Evolutionary conservation across 1,284 basidiomycete species (phyloP), one percentile per base, ranked within the genome.

Genomic region (Abortiporus biennis): DNA sequence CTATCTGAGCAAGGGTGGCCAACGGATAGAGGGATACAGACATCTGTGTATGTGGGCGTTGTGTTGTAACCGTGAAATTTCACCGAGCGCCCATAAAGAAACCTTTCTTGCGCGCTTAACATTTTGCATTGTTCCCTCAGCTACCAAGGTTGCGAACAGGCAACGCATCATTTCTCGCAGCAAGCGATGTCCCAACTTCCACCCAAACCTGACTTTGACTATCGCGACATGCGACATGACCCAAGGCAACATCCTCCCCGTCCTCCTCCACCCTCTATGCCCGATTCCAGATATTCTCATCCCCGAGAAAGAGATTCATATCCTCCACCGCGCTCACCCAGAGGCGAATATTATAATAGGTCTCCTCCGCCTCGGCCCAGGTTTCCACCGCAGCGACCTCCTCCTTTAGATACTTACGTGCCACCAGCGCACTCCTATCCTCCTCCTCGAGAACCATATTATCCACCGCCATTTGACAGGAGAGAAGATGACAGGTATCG

Each of bases 1-100:
- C 68, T 37, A 93, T 78, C 59, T 97, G 93, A 2, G 73, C 63
- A 8, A 85, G 68, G 1, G 88, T 85, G 1, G 93, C 94, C 33
- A 98, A 72, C 6, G 93, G 89, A 56, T 93, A 88, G 40, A 92
- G 72, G 33, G 77, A 67, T 29, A 76, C 69, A 13, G 78, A 64
- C 73, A 78, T 72, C 6, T 25, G 3, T 11, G 23, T n/a, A n/a
- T n/a, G n/a, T n/a, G n/a, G n/a, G n/a, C n/a, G n/a, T n/a, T n/a
- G n/a, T n/a, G n/a, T n/a, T n/a, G n/a, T n/a, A n/a, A n/a, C n/a
- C n/a, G n/a, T n/a, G n/a, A n/a, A n/a, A n/a, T n/a, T n/a, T n/a
- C n/a, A n/a, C n/a, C n/a, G n/a, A n/a, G n/a, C n/a, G n/a, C n/a
- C n/a, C n/a, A n/a, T n/a, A n/a, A n/a, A n/a, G n/a, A n/a, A n/a